Percentiles rank a stretch among this genome's conserved stretches.
Conservation (phyloP, 805 yeast species). For the Lachancea sp. region DNA sequence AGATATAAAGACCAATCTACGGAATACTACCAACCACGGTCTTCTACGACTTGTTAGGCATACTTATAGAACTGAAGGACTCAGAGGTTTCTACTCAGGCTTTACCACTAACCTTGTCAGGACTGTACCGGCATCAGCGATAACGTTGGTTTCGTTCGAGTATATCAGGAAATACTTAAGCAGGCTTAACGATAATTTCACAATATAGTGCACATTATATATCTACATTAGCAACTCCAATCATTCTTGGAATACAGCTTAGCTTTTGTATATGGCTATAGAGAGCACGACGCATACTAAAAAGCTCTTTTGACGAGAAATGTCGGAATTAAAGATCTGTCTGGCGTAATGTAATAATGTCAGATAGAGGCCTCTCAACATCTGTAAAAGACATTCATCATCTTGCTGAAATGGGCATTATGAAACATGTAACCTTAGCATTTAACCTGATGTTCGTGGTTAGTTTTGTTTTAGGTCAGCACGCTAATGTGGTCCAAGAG, state of each 20-base stretch:
- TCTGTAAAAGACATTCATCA: too few relatives aligned
- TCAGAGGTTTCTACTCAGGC: conserved; percentile 83
- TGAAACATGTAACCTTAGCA: too few relatives aligned
- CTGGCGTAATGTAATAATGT: too few relatives aligned
- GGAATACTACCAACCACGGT: conserved; percentile 2
- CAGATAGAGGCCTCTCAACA: too few relatives aligned
- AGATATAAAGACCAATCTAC: conserved; percentile 5
- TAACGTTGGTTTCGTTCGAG: conserved; percentile 91
- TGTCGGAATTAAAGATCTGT: background rate
- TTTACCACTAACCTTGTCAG: conserved; percentile 77
- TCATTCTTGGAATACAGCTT: background rate
- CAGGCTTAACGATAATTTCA: conserved; percentile 11
- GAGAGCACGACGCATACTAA: too few relatives aligned
- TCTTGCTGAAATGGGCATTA: too few relatives aligned
- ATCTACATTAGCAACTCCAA: background rate
- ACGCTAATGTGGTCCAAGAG: background rate
- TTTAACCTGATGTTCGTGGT: background rate
- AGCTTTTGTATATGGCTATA: too few relatives aligned
- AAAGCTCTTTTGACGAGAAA: conserved; percentile 5
- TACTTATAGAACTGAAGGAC: conserved; percentile 54
- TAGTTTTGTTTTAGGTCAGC: background rate
- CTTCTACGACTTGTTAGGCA: conserved; percentile 17
- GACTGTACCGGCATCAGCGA: conserved; percentile 92
- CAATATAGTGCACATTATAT: conserved; percentile 3
- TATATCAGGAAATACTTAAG: conserved; percentile 54